A percentile compares a stretch with the other conserved stretches of the same genome.
These are phyloP conservation scores for Polychaeton citri DNA, from an alignment of 2,329 filamentous ascomycete species.

Conservation along the genomic window DNA sequence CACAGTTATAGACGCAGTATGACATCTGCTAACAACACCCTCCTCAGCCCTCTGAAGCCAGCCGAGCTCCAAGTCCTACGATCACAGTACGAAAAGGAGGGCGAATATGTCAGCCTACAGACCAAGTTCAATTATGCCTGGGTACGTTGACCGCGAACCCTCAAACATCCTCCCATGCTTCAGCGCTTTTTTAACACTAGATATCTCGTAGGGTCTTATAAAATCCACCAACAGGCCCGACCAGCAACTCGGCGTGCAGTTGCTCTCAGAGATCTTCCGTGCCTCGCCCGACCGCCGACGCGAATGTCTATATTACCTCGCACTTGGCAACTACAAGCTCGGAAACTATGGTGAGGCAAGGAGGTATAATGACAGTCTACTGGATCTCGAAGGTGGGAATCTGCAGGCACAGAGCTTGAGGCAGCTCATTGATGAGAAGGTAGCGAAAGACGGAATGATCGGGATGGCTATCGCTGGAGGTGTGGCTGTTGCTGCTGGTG, in stretches of 20 bases:
- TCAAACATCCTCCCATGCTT: background rate
- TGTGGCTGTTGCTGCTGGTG: slow-evolving; percentile 81
- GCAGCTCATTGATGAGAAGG: slow-evolving; percentile 85
- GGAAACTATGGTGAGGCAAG: slow-evolving; percentile 93
- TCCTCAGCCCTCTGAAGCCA: slow-evolving; percentile 65
- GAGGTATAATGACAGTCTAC: slow-evolving; percentile 81
- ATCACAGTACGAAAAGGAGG: slow-evolving; percentile 92
- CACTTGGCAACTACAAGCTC: slow-evolving; percentile 93
- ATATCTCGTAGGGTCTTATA: slow-evolving; percentile 60
- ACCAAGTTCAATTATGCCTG: slow-evolving; percentile 99
- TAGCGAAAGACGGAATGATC: slow-evolving; percentile 84
- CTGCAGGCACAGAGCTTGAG: slow-evolving; percentile 79
- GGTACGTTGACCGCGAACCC: slow-evolving; percentile 49
- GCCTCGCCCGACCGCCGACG: slow-evolving; percentile 81
- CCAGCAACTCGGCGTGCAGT: slow-evolving; percentile 85
- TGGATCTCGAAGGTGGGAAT: slow-evolving; percentile 85
- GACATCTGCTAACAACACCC: too few relatives aligned
- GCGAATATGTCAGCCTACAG: slow-evolving; percentile 89
- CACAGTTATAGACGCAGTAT: too few relatives aligned
- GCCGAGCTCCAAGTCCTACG: slow-evolving; percentile 87
- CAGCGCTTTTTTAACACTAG: slow-evolving; percentile 3
- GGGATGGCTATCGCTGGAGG: slow-evolving; percentile 92
- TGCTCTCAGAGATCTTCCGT: slow-evolving; percentile 94
- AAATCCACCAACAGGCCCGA: slow-evolving; percentile 76
- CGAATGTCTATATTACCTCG: slow-evolving; percentile 97